Evolutionary conservation across 148 eudicot genomes (phyloP).

Genomic region (Camellia sinensis): DNA sequence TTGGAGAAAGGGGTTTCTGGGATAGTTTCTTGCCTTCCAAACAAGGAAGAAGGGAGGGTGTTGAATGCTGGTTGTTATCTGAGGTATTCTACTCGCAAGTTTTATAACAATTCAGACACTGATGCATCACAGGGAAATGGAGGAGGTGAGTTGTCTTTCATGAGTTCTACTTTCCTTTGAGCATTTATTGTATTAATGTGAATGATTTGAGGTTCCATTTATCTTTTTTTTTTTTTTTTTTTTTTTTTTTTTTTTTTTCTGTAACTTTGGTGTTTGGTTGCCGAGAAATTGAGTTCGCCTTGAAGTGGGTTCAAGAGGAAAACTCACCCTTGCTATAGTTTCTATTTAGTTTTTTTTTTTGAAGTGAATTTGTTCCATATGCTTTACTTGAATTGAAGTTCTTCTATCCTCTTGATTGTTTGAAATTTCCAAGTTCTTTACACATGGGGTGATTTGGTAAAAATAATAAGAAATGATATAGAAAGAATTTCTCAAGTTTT

Average conservation of each 20-base stretch:
- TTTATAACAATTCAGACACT: slow-evolving; percentile 29
- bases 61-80: slow-evolving; percentile 57
- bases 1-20: slow-evolving; percentile 28
- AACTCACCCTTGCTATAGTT: background rate
- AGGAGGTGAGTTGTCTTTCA: slow-evolving; percentile 20
- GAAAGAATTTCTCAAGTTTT: too few species aligned
- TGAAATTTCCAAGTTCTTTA: too few species aligned
- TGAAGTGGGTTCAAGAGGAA: too few species aligned
- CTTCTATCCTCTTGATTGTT: too few species aligned
- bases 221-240: background rate
- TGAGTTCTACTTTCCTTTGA: too few species aligned
- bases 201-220: too few species aligned
- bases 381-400: too few species aligned
- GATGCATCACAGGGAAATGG: slow-evolving; percentile 5
- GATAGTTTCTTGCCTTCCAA: slow-evolving; percentile 32
- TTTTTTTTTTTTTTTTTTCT: too few species aligned
- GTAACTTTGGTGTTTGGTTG: background rate
- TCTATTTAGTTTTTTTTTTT: background rate
- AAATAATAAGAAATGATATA: too few species aligned
- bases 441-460: too few species aligned
- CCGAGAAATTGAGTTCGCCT: background rate
- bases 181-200: too few species aligned
- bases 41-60: slow-evolving; percentile 34
- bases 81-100: slow-evolving; percentile 44
- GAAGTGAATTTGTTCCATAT: too few species aligned